Conservation (phyloP, 2,329 filamentous ascomycete species). For the Fusarium torreyae region DNA sequence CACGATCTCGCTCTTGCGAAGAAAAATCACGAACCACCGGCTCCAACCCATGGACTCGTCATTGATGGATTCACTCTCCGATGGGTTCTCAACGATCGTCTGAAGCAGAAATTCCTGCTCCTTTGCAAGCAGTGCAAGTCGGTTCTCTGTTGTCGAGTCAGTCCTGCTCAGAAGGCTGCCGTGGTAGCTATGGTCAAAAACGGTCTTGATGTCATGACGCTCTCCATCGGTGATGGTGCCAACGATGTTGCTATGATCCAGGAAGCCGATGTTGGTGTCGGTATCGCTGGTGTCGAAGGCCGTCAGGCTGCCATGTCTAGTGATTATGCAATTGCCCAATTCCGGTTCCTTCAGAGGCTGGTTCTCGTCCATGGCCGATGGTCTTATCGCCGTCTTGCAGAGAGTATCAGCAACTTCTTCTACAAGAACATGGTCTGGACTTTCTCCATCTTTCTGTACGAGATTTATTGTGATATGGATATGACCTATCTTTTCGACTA, state of each 20-base stretch:
- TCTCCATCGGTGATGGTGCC: slow-evolving; percentile 93
- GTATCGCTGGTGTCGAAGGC: slow-evolving; percentile 93
- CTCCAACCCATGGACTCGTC: slow-evolving; percentile 90
- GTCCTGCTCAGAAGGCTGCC: slow-evolving; percentile 96
- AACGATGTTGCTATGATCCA: slow-evolving; percentile 99
- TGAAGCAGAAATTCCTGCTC: slow-evolving; percentile 93
- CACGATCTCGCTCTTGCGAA: slow-evolving; percentile 86
- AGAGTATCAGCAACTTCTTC: slow-evolving; percentile 98
- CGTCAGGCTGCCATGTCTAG: slow-evolving; percentile 96
- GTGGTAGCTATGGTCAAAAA: slow-evolving; percentile 96
- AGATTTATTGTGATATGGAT: slow-evolving; percentile 95
- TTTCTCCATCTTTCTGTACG: slow-evolving; percentile 96
- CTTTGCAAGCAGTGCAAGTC: slow-evolving; percentile 98
- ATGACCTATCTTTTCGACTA: slow-evolving; percentile 98
- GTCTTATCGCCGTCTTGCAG: slow-evolving; percentile 94
- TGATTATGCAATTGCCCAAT: slow-evolving; percentile 95
- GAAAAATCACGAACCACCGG: slow-evolving; percentile 87
- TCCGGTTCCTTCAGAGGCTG: slow-evolving; percentile 87
- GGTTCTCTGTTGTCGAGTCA: slow-evolving; percentile 97
- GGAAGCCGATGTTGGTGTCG: slow-evolving; percentile 95
- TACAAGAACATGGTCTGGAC: slow-evolving; percentile 99
- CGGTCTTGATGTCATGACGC: slow-evolving; percentile 94
- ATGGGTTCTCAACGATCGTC: slow-evolving; percentile 83
- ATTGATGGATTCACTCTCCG: slow-evolving; percentile 96
- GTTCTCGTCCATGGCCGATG: slow-evolving; percentile 93